A percentile compares a stretch with the other conserved stretches of the same genome.
phyloP scores from a whole-genome alignment of 345 rosid genomes.

The Eucalyptus regnans region DNA sequence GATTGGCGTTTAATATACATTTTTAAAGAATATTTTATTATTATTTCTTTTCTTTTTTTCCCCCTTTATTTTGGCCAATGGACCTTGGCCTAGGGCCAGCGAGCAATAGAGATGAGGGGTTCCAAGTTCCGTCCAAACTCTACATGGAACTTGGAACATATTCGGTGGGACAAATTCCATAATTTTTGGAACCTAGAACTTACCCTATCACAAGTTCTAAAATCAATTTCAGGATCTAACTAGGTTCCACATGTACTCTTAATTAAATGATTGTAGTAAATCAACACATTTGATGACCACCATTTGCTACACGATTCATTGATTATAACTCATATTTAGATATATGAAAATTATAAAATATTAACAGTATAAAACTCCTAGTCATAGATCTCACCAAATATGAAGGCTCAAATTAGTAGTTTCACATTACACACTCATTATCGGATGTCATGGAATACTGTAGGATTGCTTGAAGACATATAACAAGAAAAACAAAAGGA shows the following conservation, averaged over 20 bases:
- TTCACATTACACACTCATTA: not conserved
- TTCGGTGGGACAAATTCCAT: not conserved
- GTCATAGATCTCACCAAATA: not conserved
- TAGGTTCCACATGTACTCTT: not conserved
- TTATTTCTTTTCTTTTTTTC: too few species aligned
- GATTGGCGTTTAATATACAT: fast-evolving
- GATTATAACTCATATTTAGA: too few species aligned
- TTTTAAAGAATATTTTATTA: too few species aligned
- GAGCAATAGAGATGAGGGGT: not conserved
- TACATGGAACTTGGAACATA: not conserved
- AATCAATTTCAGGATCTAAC: not conserved
- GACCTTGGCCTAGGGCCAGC: fast-evolving
- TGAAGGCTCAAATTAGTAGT: not conserved
- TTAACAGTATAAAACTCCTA: too few species aligned
- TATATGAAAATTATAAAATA: too few species aligned
- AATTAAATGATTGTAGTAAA: not conserved
- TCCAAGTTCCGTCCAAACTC: not conserved
- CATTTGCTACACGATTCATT: not conserved
- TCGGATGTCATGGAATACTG: too few species aligned
- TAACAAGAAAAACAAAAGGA: not conserved
- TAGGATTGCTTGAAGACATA: not conserved
- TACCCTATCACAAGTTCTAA: not conserved
- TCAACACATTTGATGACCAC: not conserved
- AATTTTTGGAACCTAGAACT: too few species aligned
- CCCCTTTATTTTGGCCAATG: not conserved